A percentile compares a stretch with the other conserved stretches of the same genome.
Evolutionary conservation across 164 flowering plant genomes (phyloP).

Genomic region (Annona squamosa): DNA sequence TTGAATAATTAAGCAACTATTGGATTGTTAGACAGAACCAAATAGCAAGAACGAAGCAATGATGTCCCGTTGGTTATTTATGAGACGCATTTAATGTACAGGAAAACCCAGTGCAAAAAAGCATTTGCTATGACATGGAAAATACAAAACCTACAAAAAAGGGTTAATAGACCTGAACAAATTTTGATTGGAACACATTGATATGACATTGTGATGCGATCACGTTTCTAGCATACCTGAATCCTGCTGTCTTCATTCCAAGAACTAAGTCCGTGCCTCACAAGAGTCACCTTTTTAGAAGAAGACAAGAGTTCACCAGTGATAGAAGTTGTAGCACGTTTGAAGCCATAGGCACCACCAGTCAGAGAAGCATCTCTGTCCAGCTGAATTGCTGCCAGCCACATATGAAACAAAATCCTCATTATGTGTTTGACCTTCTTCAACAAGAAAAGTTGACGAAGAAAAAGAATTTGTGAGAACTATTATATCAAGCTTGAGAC

Average conservation of each 20-base stretch:
- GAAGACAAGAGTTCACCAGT: slow-evolving; percentile 29
- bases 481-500: too few relatives aligned
- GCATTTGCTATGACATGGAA: too few relatives aligned
- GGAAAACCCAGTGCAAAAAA: too few relatives aligned
- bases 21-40: too few relatives aligned
- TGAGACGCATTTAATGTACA: too few relatives aligned
- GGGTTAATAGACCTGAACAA: too few relatives aligned
- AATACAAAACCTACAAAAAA: too few relatives aligned
- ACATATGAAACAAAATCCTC: neutral
- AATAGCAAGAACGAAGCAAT: too few relatives aligned
- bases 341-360: slow-evolving; percentile 69
- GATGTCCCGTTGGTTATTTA: too few relatives aligned
- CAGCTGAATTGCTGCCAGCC: slow-evolving; percentile 22
- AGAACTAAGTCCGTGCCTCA: slow-evolving; percentile 71
- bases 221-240: slow-evolving; percentile 37
- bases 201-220: neutral
- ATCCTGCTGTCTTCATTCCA: slow-evolving; percentile 68
- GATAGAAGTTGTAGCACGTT: slow-evolving; percentile 48
- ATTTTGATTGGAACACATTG: neutral
- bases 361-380: slow-evolving; percentile 36
- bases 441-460: neutral
- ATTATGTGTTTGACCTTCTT: neutral
- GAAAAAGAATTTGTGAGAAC: neutral
- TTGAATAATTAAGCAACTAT: too few relatives aligned
- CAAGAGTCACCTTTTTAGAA: slow-evolving; percentile 58